Base-by-base conservation (phyloP, 1,139 yeast species). In the Diutina rugosa region DNA sequence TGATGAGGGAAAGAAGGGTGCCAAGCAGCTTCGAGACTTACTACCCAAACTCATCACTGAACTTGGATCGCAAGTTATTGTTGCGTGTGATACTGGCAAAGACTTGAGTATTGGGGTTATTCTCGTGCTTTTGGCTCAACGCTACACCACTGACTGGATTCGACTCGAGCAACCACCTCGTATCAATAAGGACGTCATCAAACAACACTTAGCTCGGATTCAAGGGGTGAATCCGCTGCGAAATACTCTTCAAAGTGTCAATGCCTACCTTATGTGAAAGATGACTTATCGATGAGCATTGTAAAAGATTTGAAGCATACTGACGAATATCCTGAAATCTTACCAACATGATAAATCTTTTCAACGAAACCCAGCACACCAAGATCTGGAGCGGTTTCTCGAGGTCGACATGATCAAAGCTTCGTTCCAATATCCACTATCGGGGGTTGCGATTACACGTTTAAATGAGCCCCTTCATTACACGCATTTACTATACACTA, bases 181-280 rank as follows among this genome's bases (percentile, higher is more conserved):
- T 55, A 68, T 75, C 12, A 69, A 75, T 48, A 87, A 87, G 64
- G 81, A 76, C 29, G 63, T 73, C 4, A 78, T 90, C 8, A 79
- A 82, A 57, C 77, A 76, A 60, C 84, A 86, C 58, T 68, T 88
- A 53, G 79, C 83, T 2, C 67, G 68, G 56, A 63, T 89, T 6
- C 73, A 76, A 28, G 78, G 76, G 54, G 80, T 80, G 8, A 87
- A 88, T 59, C 96, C 96, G 0, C 84, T 91, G 59, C 72, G 97
- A 56, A 82, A 87, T 32, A 85, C 95, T 0, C 69, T 89, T 49
- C 93, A 87, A 61, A 79, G 86, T 57, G 77, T 84, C 4, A 84
- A 84, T 61, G 68, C 79, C 12, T 77, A 64, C 60, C 60, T 80
- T 55, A 68, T 70, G 69, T 18, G 18, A 18, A 18, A 18, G 18